phyloP scores from a whole-genome alignment of 2,329 filamentous ascomycete species.

The Stagonosporopsis chrysanthemi region DNA sequence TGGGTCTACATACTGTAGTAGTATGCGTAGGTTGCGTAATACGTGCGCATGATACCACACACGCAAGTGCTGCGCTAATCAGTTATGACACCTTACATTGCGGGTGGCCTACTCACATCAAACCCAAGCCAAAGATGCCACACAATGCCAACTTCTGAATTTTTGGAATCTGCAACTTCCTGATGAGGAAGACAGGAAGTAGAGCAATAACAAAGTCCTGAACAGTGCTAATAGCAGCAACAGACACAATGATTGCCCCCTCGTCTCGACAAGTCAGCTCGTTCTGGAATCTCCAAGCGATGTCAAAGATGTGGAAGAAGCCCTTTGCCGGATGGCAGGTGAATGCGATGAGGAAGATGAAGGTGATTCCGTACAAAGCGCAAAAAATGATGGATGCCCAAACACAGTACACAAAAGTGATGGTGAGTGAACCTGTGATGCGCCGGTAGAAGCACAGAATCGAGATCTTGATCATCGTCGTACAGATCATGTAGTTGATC shows the following conservation, averaged over 20 bases:
- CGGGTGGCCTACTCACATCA: constrained; percentile 45
- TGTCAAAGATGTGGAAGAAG: constrained; percentile 52
- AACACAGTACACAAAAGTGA: constrained; percentile 48
- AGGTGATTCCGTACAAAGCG: constrained; percentile 48
- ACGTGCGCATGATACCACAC: constrained; percentile 48
- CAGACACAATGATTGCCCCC: constrained; percentile 48
- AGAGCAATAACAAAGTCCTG: constrained; percentile 53
- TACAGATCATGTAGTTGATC: constrained; percentile 40
- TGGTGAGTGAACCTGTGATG: constrained; percentile 48
- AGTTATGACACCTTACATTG: not conserved
- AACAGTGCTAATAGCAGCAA: constrained; percentile 49
- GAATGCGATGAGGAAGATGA: constrained; percentile 46
- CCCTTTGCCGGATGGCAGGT: constrained; percentile 51
- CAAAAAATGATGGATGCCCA: constrained; percentile 51
- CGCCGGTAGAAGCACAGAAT: constrained; percentile 54
- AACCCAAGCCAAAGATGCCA: constrained; percentile 54
- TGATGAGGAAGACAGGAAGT: constrained; percentile 55
- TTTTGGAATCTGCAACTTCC: constrained; percentile 53
- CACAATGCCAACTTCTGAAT: constrained; percentile 56
- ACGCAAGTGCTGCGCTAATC: constrained; percentile 37
- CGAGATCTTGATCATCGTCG: constrained; percentile 43
- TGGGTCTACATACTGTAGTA: constrained; percentile 26
- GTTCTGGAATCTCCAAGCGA: constrained; percentile 40
- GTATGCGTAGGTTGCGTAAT: constrained; percentile 46
- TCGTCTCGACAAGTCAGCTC: constrained; percentile 50